Base-by-base conservation (phyloP, 306 rosid species). In the Vachellia pachyceras region DNA sequence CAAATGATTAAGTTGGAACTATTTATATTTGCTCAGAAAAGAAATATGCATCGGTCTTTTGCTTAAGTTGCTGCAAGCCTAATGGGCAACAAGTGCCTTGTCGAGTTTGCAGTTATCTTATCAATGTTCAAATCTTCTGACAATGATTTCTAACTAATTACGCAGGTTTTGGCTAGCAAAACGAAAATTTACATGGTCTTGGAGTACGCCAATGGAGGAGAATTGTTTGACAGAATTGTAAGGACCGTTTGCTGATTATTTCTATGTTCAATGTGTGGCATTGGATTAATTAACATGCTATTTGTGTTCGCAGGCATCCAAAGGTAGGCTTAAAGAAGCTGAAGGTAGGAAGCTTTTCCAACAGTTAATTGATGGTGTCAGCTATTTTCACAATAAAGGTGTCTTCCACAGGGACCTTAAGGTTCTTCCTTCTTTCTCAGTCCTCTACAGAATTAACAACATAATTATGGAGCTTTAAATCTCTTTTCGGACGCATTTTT, bases 341-440 rank as follows among this genome's bases (percentile, higher is more conserved):
- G 82, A 80, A 74, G 99, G 94, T 29, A 88, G 95, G 82, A 92
- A 86, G 84, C 70, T 92, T 75, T 95, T 92, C 82, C 97, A 95
- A 77, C 97, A 91, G 65, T 86, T 95, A 75, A 85, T 91, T 84
- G 99, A 95, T 35, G 92, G 91, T 60, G 97, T 95, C 74, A 88
- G 93, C 84, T 90, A 87, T 80, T 92, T 97, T 70, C 99, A 95
- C 82, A 86, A 76, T 23, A 91, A 90, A 85, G 97, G 97, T 11
- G 97, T 95, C 80, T 91, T 82, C 86, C 99, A 95, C 77, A 88
- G 99, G 77, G 99, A 95, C 86, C 94, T 95, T 49, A 94, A 94
- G 97, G 97, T 94, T 37, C 44, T 35, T 60, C 69, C 22, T 61
- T 52, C 25, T 67, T 73, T 44, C 75, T 52, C n/a, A 37, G 15